These are phyloP conservation scores for Carallia pectinifolia DNA, from an alignment of 345 rosid genomes.

Conservation along the genomic window DNA sequence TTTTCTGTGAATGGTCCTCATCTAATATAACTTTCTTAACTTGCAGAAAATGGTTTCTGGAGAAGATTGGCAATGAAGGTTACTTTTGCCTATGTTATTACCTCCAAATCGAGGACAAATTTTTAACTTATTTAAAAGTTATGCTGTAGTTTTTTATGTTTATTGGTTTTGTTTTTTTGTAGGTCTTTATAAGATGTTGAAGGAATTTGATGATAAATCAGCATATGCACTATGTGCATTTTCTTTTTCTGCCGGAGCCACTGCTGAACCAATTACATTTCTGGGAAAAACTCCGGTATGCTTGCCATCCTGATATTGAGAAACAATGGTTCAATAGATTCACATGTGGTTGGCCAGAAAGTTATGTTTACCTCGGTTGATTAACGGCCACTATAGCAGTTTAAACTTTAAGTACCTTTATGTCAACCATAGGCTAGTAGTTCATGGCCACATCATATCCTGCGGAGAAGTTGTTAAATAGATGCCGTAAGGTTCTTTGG, in stretches of 20 bases:
- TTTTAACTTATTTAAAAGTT: too few relatives aligned
- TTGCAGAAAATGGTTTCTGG: constrained; percentile 93
- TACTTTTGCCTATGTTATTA: background rate
- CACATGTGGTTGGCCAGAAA: too few relatives aligned
- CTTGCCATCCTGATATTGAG: too few relatives aligned
- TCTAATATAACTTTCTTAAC: constrained; percentile 19
- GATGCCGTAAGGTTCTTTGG: too few relatives aligned
- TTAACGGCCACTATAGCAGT: too few relatives aligned
- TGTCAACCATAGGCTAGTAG: too few relatives aligned
- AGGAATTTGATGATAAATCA: constrained; percentile 88
- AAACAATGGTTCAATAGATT: too few relatives aligned
- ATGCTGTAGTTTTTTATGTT: too few relatives aligned
- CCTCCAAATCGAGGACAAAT: background rate
- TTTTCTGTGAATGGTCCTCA: background rate
- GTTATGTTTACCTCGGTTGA: too few relatives aligned
- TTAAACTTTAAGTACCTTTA: too few relatives aligned
- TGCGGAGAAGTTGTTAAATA: too few relatives aligned
- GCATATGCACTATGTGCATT: constrained; percentile 89
- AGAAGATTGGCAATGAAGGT: constrained; percentile 96
- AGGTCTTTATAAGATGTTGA: constrained; percentile 82
- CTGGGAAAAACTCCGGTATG: constrained; percentile 73
- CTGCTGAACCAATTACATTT: constrained; percentile 67
- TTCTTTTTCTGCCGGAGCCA: constrained; percentile 76
- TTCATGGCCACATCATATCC: too few relatives aligned
- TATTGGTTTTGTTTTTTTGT: background rate